Evolutionary conservation across 805 yeast genomes (phyloP).

Genomic region (Groenewaldozyma salmanticensis): DNA sequence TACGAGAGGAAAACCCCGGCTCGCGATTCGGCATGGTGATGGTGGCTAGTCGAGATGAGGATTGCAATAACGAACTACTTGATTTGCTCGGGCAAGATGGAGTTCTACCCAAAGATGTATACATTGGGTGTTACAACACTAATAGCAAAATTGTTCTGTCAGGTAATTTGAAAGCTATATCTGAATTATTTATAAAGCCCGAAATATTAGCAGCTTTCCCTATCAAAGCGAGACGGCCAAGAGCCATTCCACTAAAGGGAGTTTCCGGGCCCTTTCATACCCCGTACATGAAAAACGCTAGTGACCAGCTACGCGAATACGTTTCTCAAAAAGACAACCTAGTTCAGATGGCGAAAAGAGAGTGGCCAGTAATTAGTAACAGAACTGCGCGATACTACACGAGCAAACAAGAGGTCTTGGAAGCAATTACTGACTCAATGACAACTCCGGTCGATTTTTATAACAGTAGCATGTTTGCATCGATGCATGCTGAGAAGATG

Average conservation of each 20-base stretch:
- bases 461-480: too few relatives aligned
- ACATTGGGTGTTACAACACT: slow-evolving; percentile 42
- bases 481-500: too few relatives aligned
- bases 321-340: slow-evolving; percentile 17
- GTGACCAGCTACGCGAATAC: slow-evolving; percentile 12
- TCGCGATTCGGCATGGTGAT: slow-evolving; percentile 10
- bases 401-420: slow-evolving; percentile 20
- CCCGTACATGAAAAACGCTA: slow-evolving; percentile 30
- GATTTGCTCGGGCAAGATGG: neutral
- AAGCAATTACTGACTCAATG: slow-evolving; percentile 19
- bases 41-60: slow-evolving; percentile 1
- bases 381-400: slow-evolving; percentile 25
- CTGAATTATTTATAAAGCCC: slow-evolving; percentile 16
- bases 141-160: slow-evolving; percentile 35
- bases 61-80: neutral
- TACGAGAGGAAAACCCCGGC: neutral
- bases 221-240: neutral
- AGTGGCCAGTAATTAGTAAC: slow-evolving; percentile 27
- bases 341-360: slow-evolving; percentile 11
- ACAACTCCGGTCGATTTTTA: slow-evolving; percentile 22
- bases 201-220: neutral
- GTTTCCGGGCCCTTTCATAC: slow-evolving; percentile 47
- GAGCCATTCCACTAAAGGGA: slow-evolving; percentile 15
- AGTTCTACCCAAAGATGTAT: slow-evolving; percentile 15
- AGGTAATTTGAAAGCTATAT: slow-evolving; percentile 29